Evolutionary conservation across 78 protist species (phyloP).

Genomic region (Salpingoeca rosetta): DNA sequence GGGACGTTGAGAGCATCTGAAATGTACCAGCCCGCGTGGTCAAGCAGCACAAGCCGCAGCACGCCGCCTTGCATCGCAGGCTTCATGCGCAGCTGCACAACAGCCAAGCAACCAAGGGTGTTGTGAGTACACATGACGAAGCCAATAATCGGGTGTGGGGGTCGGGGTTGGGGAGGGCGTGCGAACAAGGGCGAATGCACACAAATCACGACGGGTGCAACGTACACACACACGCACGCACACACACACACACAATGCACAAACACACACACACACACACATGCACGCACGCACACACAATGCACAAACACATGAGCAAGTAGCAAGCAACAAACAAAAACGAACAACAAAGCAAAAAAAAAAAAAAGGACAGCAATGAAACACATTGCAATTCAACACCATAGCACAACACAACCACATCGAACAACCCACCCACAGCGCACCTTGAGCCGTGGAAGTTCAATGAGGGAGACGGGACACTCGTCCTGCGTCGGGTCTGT

Average conservation of each 20-base stretch:
- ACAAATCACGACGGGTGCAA: too few relatives aligned
- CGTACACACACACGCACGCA: too few relatives aligned
- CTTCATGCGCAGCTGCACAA: conserved; percentile 2
- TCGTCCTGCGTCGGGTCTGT: background rate
- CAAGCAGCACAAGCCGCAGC: conserved; percentile 3
- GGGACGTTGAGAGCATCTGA: background rate
- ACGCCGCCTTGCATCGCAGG: background rate
- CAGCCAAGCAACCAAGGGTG: background rate
- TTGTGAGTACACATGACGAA: too few relatives aligned
- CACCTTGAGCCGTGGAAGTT: conserved; percentile 29
- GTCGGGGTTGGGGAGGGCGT: too few relatives aligned
- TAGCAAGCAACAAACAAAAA: background rate
- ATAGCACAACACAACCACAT: background rate
- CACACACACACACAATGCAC: too few relatives aligned
- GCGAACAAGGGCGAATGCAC: too few relatives aligned
- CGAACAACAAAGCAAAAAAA: background rate
- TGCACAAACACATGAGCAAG: background rate
- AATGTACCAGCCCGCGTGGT: conserved; percentile 28
- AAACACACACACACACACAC: too few relatives aligned
- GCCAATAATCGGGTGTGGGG: too few relatives aligned
- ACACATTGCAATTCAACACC: background rate
- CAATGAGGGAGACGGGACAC: background rate
- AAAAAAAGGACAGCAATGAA: too few relatives aligned
- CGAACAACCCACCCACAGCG: background rate
- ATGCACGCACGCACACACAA: too few relatives aligned